These are phyloP conservation scores for Solanum etuberosum DNA, from an alignment of 257 asterid species.

Conservation along the genomic window DNA sequence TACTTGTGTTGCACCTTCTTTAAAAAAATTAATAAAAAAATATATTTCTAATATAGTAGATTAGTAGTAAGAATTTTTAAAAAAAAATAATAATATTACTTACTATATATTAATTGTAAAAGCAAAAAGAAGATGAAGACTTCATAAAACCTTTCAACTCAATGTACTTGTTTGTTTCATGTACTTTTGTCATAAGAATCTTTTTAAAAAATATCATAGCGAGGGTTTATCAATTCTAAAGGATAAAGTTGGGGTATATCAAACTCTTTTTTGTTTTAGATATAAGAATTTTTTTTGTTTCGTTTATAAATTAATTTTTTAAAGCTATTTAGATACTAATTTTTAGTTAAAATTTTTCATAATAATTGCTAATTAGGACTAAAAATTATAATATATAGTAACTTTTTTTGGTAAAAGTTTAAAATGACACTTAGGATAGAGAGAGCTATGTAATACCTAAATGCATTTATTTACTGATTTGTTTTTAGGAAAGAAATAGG, in stretches of 20 bases:
- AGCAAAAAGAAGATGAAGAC: background rate
- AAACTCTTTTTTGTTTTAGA: too few species aligned
- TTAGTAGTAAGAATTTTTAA: background rate
- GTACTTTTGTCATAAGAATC: background rate
- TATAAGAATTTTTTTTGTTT: too few species aligned
- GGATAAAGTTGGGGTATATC: too few species aligned
- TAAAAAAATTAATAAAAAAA: too few species aligned
- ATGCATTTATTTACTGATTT: background rate
- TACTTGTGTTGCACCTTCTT: background rate
- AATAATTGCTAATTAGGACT: background rate
- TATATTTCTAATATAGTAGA: too few species aligned
- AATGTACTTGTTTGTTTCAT: background rate
- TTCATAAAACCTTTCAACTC: background rate
- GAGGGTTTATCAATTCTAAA: too few species aligned
- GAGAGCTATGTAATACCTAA: background rate
- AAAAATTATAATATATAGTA: too few species aligned
- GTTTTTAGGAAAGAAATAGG: background rate
- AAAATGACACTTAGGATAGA: background rate
- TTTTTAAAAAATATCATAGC: background rate
- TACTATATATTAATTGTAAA: background rate
- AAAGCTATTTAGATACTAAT: too few species aligned
- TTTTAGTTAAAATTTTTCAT: too few species aligned
- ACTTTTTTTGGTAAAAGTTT: too few species aligned
- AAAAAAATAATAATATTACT: background rate
- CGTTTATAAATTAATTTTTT: too few species aligned